Conservation (phyloP, 129 eudicot genomes). For the Apium graveolens region DNA sequence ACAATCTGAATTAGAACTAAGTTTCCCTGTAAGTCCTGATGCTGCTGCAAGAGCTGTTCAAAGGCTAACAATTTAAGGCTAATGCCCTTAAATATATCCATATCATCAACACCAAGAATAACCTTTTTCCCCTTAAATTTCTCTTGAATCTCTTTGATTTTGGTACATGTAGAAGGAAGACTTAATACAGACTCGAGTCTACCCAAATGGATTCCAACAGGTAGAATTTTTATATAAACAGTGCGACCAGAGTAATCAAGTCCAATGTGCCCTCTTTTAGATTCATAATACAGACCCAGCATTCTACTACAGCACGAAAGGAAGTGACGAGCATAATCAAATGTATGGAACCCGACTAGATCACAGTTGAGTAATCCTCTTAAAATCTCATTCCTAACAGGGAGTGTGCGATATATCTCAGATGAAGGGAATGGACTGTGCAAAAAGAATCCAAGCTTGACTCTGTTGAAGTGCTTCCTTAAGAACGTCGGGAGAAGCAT, state of each 20-base stretch:
- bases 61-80: slow-evolving; percentile 39
- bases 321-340: slow-evolving; percentile 12
- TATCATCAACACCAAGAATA: slow-evolving; percentile 39
- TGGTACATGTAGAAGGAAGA: slow-evolving; percentile 27
- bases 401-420: slow-evolving; percentile 51
- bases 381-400: slow-evolving; percentile 47
- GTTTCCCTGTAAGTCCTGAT: slow-evolving; percentile 31
- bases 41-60: slow-evolving; percentile 38
- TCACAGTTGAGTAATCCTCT: slow-evolving; percentile 55
- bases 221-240: slow-evolving; percentile 38
- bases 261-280: slow-evolving; percentile 34
- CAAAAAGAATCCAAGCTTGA: slow-evolving; percentile 55
- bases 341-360: slow-evolving; percentile 18
- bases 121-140: slow-evolving; percentile 37
- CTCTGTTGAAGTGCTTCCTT: slow-evolving; percentile 43
- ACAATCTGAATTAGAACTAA: slow-evolving; percentile 38
- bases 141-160: slow-evolving; percentile 26
- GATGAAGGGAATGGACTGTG: slow-evolving; percentile 66
- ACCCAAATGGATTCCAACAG: slow-evolving; percentile 40
- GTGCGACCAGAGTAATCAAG: slow-evolving; percentile 36
- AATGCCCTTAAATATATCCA: slow-evolving; percentile 46
- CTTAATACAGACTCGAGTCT: slow-evolving; percentile 33
- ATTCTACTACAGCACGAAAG: slow-evolving; percentile 10
- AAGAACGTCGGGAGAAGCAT: slow-evolving; percentile 62
- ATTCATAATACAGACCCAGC: slow-evolving; percentile 37